Conservation (phyloP, 306 rosid species). For the Lagenaria siceraria region DNA sequence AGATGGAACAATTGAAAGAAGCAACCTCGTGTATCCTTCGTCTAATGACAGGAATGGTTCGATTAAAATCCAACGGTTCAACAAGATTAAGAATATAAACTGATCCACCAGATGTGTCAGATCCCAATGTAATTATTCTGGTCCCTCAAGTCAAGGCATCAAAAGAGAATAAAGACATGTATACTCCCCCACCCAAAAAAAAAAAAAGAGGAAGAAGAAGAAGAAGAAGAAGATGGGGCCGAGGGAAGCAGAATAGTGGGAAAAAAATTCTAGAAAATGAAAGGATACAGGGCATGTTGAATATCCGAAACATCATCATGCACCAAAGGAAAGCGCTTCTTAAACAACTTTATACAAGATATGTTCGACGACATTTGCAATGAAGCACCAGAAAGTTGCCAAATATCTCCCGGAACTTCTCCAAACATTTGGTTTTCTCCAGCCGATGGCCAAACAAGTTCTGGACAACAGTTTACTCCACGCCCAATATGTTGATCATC, state of each 20-base stretch:
- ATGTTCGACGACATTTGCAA: slow-evolving; percentile 39
- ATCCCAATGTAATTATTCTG: slow-evolving; percentile 71
- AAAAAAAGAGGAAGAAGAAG: too few relatives aligned
- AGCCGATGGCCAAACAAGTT: slow-evolving; percentile 31
- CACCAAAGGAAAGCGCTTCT: slow-evolving; percentile 18
- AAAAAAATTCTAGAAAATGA: not conserved
- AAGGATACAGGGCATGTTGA: slow-evolving; percentile 69
- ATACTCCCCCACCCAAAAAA: not conserved
- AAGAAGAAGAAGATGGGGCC: not conserved
- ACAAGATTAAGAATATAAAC: slow-evolving; percentile 37
- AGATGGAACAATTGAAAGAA: slow-evolving; percentile 53
- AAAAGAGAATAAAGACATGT: slow-evolving; percentile 5
- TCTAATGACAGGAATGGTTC: slow-evolving; percentile 23
- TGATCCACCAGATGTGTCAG: slow-evolving; percentile 59
- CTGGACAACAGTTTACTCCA: slow-evolving; percentile 32
- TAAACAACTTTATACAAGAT: slow-evolving; percentile 52
- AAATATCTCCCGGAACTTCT: slow-evolving; percentile 32
- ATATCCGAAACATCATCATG: slow-evolving; percentile 21
- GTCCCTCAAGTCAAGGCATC: slow-evolving; percentile 36
- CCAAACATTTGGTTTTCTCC: slow-evolving; percentile 19
- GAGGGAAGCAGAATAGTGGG: not conserved
- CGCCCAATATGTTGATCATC: slow-evolving; percentile 17
- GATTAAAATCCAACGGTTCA: slow-evolving; percentile 43
- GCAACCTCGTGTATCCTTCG: slow-evolving; percentile 40
- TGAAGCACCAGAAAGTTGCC: slow-evolving; percentile 31